Evolutionary conservation across 352 stramenopile genomes (phyloP).

Genomic region (Hyaloperonospora brassicae): DNA sequence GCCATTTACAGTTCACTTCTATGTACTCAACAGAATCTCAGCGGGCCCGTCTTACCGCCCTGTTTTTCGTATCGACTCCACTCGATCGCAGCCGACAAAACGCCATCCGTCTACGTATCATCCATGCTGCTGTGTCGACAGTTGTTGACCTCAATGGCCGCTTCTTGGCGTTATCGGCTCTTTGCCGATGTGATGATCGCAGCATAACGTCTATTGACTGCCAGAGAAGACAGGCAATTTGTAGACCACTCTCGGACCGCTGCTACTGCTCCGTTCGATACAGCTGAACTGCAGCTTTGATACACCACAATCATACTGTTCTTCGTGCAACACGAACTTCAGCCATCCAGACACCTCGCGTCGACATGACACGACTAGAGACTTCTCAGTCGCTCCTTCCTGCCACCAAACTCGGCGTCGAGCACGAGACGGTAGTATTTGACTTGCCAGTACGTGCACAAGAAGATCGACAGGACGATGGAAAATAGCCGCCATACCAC

Average conservation of each 20-base stretch:
- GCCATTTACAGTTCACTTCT: slow-evolving; percentile 19
- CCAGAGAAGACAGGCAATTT: too few relatives aligned
- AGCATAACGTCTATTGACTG: too few relatives aligned
- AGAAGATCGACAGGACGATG: slow-evolving; percentile 41
- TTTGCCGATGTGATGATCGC: too few relatives aligned
- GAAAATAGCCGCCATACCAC: slow-evolving; percentile 66
- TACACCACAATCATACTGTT: slow-evolving; percentile 13
- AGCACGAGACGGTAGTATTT: slow-evolving; percentile 60
- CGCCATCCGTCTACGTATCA: slow-evolving; percentile 18
- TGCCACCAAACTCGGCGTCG: slow-evolving; percentile 63
- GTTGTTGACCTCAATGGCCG: slow-evolving; percentile 87
- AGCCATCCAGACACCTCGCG: slow-evolving; percentile 2
- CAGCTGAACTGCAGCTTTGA: slow-evolving; percentile 10
- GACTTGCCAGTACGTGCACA: slow-evolving; percentile 58
- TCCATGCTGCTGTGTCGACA: slow-evolving; percentile 26
- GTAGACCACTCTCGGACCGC: slow-evolving; percentile 6
- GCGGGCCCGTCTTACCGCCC: slow-evolving; percentile 10
- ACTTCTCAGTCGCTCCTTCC: slow-evolving; percentile 72
- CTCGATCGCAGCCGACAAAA: slow-evolving; percentile 1
- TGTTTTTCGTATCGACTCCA: slow-evolving; percentile 9
- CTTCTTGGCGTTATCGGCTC: slow-evolving; percentile 81
- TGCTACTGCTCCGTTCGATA: slow-evolving; percentile 17
- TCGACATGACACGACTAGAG: slow-evolving; percentile 26
- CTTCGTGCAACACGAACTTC: slow-evolving; percentile 1
- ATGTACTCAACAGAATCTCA: slow-evolving; percentile 17